phyloP scores from a whole-genome alignment of 2,329 filamentous ascomycete species.

The Ceratocystis albifundus region DNA sequence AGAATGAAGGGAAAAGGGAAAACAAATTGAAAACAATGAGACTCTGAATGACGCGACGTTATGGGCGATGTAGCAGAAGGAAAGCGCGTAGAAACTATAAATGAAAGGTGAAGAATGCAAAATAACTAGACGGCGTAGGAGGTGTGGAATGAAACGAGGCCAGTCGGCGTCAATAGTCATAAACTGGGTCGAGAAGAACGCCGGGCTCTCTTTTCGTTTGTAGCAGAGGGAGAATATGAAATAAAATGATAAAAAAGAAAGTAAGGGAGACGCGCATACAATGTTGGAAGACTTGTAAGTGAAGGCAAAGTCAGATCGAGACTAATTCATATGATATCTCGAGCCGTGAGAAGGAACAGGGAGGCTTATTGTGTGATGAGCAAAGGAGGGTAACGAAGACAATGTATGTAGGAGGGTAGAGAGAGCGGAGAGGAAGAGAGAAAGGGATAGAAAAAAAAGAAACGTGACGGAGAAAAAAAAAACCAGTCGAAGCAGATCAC shows the following conservation, averaged over 20 bases:
- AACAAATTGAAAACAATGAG: background rate
- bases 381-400: background rate
- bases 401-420: background rate
- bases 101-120: slow-evolving; percentile 12
- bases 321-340: background rate
- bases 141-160: slow-evolving; percentile 6
- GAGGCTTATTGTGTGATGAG: background rate
- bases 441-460: slow-evolving; percentile 7
- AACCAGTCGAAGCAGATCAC: slow-evolving; percentile 16
- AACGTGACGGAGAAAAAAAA: slow-evolving; percentile 13
- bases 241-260: background rate
- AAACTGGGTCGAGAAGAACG: slow-evolving; percentile 2
- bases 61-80: background rate
- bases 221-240: too few species aligned
- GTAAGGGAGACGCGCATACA: slow-evolving; percentile 11
- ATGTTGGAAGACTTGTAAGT: background rate
- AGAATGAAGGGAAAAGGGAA: background rate
- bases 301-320: background rate
- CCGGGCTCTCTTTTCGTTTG: slow-evolving; percentile 1
- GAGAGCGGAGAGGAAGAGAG: background rate
- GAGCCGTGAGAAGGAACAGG: background rate
- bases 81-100: background rate
- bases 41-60: slow-evolving; percentile 9
- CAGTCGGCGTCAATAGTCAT: background rate
- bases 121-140: slow-evolving; percentile 5